Percentiles rank a stretch among this genome's conserved stretches.
phyloP scores from a whole-genome alignment of 202 grass and related monocot genomes.

The Schoenoplectus tabernaemontani region DNA sequence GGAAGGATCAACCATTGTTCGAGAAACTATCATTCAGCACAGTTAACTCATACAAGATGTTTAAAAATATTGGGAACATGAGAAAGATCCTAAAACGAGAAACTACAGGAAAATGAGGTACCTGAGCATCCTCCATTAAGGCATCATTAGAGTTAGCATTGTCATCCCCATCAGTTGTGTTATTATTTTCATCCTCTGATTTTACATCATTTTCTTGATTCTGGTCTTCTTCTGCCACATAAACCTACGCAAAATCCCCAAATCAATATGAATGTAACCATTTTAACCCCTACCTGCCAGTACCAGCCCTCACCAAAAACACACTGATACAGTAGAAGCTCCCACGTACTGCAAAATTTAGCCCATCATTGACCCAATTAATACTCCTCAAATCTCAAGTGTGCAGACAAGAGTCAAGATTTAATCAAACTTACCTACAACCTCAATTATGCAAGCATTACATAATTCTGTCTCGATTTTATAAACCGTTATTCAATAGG shows the following conservation, averaged over 20 bases:
- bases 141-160: constrained; percentile 31
- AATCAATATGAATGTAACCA: neutral
- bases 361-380: neutral
- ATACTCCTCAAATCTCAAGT: neutral
- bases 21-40: neutral
- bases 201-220: constrained; percentile 31
- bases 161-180: constrained; percentile 4
- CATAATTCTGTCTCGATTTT: neutral
- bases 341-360: neutral
- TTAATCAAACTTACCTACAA: neutral
- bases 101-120: constrained; percentile 3
- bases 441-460: neutral
- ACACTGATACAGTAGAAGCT: neutral
- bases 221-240: constrained; percentile 21
- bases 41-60: neutral
- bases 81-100: neutral
- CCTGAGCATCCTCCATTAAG: constrained; percentile 25
- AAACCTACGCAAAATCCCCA: constrained; percentile 27
- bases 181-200: constrained; percentile 30
- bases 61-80: neutral
- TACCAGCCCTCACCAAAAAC: neutral
- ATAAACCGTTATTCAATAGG: too few species aligned
- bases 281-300: neutral
- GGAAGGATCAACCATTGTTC: neutral
- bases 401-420: neutral